Percentiles rank a stretch among this genome's conserved stretches.
These are phyloP conservation scores for Citrullus mucosospermus DNA, from an alignment of 306 rosid species.

Conservation along the genomic window DNA sequence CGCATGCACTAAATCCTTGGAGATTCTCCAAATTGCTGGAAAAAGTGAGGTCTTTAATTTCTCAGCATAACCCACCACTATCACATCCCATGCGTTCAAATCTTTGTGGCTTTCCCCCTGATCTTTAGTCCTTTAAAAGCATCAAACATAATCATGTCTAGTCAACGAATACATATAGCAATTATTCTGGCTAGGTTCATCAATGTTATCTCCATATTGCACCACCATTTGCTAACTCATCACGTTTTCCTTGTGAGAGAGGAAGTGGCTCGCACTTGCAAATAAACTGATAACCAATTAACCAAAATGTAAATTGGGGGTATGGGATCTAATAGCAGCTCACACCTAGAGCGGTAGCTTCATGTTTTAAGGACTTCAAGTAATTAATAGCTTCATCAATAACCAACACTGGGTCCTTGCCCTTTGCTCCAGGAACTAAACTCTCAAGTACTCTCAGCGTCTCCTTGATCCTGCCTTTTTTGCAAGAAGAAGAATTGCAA, in stretches of 20 bases:
- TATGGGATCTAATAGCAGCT: conserved; percentile 14
- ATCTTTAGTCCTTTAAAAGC: conserved; percentile 41
- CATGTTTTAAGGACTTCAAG: conserved; percentile 46
- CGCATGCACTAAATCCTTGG: conserved; percentile 68
- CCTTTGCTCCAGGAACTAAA: conserved; percentile 67
- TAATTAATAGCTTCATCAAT: conserved; percentile 66
- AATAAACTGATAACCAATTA: conserved; percentile 15
- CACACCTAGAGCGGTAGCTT: conserved; percentile 31
- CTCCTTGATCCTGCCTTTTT: conserved; percentile 43
- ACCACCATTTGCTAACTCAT: conserved; percentile 33
- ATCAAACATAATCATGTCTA: conserved; percentile 23
- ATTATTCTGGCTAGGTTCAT: conserved; percentile 23
- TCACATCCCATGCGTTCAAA: conserved; percentile 38
- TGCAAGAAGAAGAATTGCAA: conserved; percentile 21
- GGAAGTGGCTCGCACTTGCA: conserved; percentile 20
- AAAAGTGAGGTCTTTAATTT: conserved; percentile 37
- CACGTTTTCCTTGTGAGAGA: conserved; percentile 21
- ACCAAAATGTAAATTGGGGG: conserved; percentile 5
- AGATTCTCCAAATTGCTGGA: conserved; percentile 31
- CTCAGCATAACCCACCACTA: conserved; percentile 64
- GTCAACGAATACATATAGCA: conserved; percentile 30
- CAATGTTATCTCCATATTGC: conserved; percentile 14
- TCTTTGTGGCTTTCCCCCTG: conserved; percentile 24
- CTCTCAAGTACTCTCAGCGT: conserved; percentile 49
- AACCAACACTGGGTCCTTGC: conserved; percentile 54